Percentiles rank a stretch among this genome's conserved stretches.
These are phyloP conservation scores for Lipomyces yamanashiensis DNA, from an alignment of 805 yeast species.

Conservation along the genomic window DNA sequence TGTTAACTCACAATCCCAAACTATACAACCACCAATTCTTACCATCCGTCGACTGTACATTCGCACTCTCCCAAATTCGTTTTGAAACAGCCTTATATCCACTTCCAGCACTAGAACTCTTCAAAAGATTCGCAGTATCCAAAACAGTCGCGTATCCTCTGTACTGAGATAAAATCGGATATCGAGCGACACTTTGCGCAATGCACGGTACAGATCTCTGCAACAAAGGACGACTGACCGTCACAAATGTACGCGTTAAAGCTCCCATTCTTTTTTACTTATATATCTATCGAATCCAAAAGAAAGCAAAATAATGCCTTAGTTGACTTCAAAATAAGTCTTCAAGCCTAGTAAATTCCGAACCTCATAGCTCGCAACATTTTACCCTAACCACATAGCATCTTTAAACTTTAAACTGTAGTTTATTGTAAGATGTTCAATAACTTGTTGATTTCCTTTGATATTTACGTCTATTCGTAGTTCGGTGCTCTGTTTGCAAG, in stretches of 20 bases:
- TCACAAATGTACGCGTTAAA: background rate
- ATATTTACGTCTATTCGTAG: background rate
- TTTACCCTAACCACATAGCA: background rate
- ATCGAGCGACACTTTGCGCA: background rate
- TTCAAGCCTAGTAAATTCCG: too few relatives aligned
- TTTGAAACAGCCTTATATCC: slow-evolving; percentile 39
- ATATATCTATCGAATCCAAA: too few relatives aligned
- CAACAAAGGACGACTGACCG: background rate
- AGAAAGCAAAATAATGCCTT: too few relatives aligned
- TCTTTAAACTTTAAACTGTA: background rate
- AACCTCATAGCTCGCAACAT: background rate
- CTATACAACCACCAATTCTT: background rate
- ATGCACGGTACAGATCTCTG: background rate
- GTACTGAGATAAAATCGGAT: background rate
- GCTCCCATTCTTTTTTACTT: background rate
- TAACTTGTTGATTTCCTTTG: background rate
- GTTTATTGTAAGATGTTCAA: background rate
- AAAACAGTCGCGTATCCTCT: slow-evolving; percentile 28
- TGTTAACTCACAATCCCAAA: background rate
- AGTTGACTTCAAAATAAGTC: too few relatives aligned
- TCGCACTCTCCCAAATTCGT: slow-evolving; percentile 82
- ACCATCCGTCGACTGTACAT: slow-evolving; percentile 43
- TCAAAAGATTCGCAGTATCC: slow-evolving; percentile 26
- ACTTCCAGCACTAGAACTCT: slow-evolving; percentile 14
- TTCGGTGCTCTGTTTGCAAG: background rate